Percentiles rank a stretch among this genome's conserved stretches.
These are phyloP conservation scores for Fusarium sp. DNA, from an alignment of 2,329 filamentous ascomycete species.

Conservation along the genomic window DNA sequence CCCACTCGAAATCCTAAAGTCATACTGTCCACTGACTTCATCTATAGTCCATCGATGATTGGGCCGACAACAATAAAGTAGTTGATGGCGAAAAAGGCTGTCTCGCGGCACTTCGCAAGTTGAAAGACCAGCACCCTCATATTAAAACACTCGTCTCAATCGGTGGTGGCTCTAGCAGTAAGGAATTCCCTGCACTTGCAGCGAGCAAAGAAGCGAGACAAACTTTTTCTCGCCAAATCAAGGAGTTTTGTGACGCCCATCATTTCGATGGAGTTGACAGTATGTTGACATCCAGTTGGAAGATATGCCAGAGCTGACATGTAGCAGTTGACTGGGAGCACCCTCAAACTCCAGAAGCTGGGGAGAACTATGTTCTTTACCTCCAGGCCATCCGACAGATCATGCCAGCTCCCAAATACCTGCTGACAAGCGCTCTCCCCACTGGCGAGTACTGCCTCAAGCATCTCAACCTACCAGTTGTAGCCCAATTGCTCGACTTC, in stretches of 20 bases:
- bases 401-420: constrained; percentile 64
- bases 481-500: constrained; percentile 63
- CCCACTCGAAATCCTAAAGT: not conserved
- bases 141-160: constrained; percentile 70
- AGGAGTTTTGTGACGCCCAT: constrained; percentile 63
- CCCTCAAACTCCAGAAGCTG: constrained; percentile 61
- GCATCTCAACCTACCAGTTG: constrained; percentile 64
- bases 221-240: constrained; percentile 63
- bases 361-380: constrained; percentile 64
- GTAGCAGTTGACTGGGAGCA: constrained; percentile 73
- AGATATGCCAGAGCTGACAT: not conserved
- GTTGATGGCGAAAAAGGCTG: constrained; percentile 68
- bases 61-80: constrained; percentile 67
- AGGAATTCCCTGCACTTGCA: constrained; percentile 67
- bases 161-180: constrained; percentile 70
- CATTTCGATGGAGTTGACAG: constrained; percentile 71
- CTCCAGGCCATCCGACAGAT: constrained; percentile 62
- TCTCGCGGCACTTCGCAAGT: constrained; percentile 63
- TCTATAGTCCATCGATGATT: constrained; percentile 62
- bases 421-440: constrained; percentile 69
- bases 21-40: not conserved
- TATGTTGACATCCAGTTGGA: constrained; percentile 40
- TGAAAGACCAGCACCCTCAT: constrained; percentile 64
- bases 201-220: constrained; percentile 55
- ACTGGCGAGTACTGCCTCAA: constrained; percentile 68